A percentile compares a stretch with the other conserved stretches of the same genome.
Evolutionary conservation across 768 basidiomycete species (phyloP).

Genomic region (Chalciporus pseudorubinellus): DNA sequence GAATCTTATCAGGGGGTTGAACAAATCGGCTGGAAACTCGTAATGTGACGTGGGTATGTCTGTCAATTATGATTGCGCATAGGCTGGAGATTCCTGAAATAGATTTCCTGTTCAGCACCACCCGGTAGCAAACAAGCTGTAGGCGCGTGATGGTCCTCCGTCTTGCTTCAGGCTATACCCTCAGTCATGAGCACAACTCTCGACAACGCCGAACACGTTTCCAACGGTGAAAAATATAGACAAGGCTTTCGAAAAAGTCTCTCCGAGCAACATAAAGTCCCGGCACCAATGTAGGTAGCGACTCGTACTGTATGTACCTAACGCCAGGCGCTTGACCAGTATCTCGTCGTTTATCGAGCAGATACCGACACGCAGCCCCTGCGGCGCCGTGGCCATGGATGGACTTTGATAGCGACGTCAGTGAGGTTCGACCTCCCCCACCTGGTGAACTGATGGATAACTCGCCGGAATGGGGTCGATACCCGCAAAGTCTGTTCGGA

Average conservation of each 20-base stretch:
- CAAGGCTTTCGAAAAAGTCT: not conserved
- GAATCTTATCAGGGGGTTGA: too few relatives aligned
- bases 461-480: constrained; percentile 35
- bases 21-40: too few relatives aligned
- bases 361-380: constrained; percentile 36
- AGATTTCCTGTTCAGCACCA: too few relatives aligned
- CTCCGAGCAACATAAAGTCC: constrained; percentile 12
- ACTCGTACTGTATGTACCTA: not conserved
- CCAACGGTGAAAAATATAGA: not conserved
- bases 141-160: not conserved
- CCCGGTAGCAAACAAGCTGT: not conserved
- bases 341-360: not conserved
- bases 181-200: not conserved
- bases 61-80: too few relatives aligned
- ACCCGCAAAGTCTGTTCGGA: constrained; percentile 49
- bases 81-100: too few relatives aligned
- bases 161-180: not conserved
- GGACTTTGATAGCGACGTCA: constrained; percentile 23
- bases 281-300: constrained; percentile 21
- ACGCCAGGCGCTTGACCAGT: not conserved
- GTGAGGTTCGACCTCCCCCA: not conserved
- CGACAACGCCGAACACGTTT: not conserved
- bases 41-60: too few relatives aligned
- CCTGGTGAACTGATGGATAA: not conserved
- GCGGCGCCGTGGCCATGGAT: constrained; percentile 43